phyloP scores from a whole-genome alignment of 768 basidiomycete genomes.

The Ramaria sp. region DNA sequence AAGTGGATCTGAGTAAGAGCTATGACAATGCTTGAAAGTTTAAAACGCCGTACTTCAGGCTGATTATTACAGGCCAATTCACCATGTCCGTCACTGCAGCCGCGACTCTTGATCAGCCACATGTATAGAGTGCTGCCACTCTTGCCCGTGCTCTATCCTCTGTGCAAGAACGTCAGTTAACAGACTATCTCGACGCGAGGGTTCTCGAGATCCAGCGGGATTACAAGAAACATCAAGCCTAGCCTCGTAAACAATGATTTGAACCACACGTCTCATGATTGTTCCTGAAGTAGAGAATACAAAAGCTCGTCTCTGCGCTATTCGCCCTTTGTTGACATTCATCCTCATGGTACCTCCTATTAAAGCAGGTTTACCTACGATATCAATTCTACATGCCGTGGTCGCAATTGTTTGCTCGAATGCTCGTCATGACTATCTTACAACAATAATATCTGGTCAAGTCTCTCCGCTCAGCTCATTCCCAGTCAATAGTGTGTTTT shows the following conservation, averaged over 20 bases:
- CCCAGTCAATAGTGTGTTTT: too few relatives aligned
- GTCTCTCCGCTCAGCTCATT: too few relatives aligned
- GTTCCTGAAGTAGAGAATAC: conserved; percentile 23
- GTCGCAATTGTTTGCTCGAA: too few relatives aligned
- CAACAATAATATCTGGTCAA: too few relatives aligned
- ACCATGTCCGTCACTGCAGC: too few relatives aligned
- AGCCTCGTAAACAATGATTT: neutral
- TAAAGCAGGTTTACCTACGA: too few relatives aligned
- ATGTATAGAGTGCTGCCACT: neutral
- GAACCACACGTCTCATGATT: neutral
- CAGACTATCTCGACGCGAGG: conserved; percentile 52
- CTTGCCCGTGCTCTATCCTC: conserved; percentile 29
- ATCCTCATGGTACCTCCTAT: conserved; percentile 68
- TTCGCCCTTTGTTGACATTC: conserved; percentile 44
- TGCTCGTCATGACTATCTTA: too few relatives aligned
- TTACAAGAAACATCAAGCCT: conserved; percentile 63
- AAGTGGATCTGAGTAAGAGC: too few relatives aligned
- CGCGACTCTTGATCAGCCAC: too few relatives aligned
- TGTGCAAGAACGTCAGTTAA: conserved; percentile 51
- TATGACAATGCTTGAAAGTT: too few relatives aligned
- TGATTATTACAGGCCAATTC: neutral
- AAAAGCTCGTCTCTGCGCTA: conserved; percentile 42
- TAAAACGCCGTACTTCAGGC: too few relatives aligned
- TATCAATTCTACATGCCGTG: too few relatives aligned
- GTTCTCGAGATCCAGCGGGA: conserved; percentile 57